Percentiles rank a stretch among this genome's conserved stretches.
Evolutionary conservation across 805 yeast genomes (phyloP).

Genomic region (Saccharomycopsis sp.): DNA sequence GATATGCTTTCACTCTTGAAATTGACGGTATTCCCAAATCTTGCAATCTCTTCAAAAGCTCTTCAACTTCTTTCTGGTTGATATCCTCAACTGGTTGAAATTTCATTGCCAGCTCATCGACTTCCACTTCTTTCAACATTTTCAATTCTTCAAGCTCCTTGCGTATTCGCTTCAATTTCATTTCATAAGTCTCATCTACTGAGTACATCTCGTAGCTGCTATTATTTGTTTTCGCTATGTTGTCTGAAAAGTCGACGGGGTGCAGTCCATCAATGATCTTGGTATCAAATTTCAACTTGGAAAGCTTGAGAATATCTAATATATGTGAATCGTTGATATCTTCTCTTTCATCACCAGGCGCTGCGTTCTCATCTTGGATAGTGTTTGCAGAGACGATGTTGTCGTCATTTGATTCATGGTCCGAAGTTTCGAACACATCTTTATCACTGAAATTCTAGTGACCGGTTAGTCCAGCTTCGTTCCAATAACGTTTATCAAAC

Average conservation of each 20-base stretch:
- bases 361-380: background rate
- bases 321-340: slow-evolving; percentile 13
- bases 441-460: slow-evolving; percentile 10
- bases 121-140: slow-evolving; percentile 4
- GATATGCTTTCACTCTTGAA: background rate
- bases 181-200: slow-evolving; percentile 19
- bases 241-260: slow-evolving; percentile 19
- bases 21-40: background rate
- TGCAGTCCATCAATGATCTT: background rate
- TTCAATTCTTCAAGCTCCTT: slow-evolving; percentile 19
- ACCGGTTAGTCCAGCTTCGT: too few species aligned
- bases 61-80: slow-evolving; percentile 11
- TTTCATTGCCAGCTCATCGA: slow-evolving; percentile 10
- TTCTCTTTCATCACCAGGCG: background rate
- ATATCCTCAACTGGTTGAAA: slow-evolving; percentile 20
- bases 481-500: too few species aligned
- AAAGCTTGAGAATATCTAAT: background rate
- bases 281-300: slow-evolving; percentile 8
- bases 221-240: slow-evolving; percentile 2
- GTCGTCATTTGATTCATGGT: slow-evolving; percentile 8
- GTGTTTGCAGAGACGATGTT: background rate
- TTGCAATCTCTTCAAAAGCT: background rate
- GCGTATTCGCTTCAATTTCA: slow-evolving; percentile 16
- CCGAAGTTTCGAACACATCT: slow-evolving; percentile 20
- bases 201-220: slow-evolving; percentile 9